Percentiles rank a stretch among this genome's conserved stretches.
These are phyloP conservation scores for Kodamaea sp. DNA, from an alignment of 1,139 yeast genomes.

Conservation along the genomic window DNA sequence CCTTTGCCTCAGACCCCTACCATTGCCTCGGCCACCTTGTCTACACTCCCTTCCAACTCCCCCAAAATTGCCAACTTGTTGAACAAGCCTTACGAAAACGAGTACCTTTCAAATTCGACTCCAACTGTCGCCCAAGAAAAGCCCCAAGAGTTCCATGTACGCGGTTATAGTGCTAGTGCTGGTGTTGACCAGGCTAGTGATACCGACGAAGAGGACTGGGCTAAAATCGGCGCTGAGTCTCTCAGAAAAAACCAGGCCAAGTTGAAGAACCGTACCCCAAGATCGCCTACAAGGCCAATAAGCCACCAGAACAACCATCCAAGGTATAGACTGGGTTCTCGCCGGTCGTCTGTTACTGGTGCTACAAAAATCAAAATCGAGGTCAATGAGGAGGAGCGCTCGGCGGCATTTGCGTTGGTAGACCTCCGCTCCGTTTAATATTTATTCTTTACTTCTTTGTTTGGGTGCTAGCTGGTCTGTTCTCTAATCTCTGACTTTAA, in stretches of 20 bases:
- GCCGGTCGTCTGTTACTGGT: slow-evolving; percentile 4
- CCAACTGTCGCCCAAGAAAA: slow-evolving; percentile 11
- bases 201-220: slow-evolving; percentile 97
- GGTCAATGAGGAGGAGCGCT: slow-evolving; percentile 43
- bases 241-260: slow-evolving; percentile 34
- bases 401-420: slow-evolving; percentile 65
- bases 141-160: slow-evolving; percentile 5
- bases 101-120: slow-evolving; percentile 14
- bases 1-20: slow-evolving; percentile 9
- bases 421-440: slow-evolving; percentile 48
- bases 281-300: slow-evolving; percentile 9
- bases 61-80: slow-evolving; percentile 17
- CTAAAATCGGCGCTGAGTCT: slow-evolving; percentile 74
- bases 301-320: slow-evolving; percentile 4
- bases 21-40: slow-evolving; percentile 8
- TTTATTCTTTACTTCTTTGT: slow-evolving; percentile 6
- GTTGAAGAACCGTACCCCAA: slow-evolving; percentile 11
- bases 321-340: slow-evolving; percentile 8
- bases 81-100: slow-evolving; percentile 15
- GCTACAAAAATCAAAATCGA: slow-evolving; percentile 9
- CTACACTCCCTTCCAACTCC: slow-evolving; percentile 11
- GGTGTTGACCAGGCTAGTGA: slow-evolving; percentile 34
- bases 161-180: slow-evolving; percentile 9
- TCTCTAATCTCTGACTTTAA: slow-evolving; percentile 4
- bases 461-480: slow-evolving; percentile 11